Conservation (phyloP, 179 eudicot species). For the Patellifolia procumbens region DNA sequence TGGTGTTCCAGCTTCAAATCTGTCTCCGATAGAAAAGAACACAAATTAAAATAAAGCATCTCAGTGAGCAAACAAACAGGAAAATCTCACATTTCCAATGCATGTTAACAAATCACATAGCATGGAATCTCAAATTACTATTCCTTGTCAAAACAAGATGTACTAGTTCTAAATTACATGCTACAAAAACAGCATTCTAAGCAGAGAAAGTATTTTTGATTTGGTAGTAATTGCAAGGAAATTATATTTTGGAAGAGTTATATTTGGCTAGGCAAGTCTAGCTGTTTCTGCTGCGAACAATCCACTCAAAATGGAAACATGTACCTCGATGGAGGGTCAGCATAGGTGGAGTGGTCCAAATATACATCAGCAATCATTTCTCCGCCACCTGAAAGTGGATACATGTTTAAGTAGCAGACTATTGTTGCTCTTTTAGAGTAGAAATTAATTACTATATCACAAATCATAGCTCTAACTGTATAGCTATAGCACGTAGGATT, state of each 20-base stretch:
- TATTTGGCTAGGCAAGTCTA: not conserved
- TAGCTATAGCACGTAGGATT: not conserved
- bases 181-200: not conserved
- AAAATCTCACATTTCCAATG: not conserved
- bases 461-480: not conserved
- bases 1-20: constrained; percentile 99
- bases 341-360: constrained; percentile 89
- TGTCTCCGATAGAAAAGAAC: constrained; percentile 28
- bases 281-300: not conserved
- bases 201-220: not conserved
- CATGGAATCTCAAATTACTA: not conserved
- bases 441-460: constrained; percentile 10
- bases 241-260: not conserved
- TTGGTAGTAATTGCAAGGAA: not conserved
- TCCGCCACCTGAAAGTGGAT: constrained; percentile 70
- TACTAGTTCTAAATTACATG: not conserved
- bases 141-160: not conserved
- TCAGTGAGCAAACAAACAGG: not conserved
- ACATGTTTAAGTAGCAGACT: constrained; percentile 14
- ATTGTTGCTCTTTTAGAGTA: not conserved
- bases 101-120: not conserved
- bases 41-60: constrained; percentile 9
- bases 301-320: constrained; percentile 18
- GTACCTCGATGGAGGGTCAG: constrained; percentile 94
- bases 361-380: constrained; percentile 97